Base-by-base conservation (phyloP, 1,284 basidiomycete species). In the Pyrrhoderma noxium region DNA sequence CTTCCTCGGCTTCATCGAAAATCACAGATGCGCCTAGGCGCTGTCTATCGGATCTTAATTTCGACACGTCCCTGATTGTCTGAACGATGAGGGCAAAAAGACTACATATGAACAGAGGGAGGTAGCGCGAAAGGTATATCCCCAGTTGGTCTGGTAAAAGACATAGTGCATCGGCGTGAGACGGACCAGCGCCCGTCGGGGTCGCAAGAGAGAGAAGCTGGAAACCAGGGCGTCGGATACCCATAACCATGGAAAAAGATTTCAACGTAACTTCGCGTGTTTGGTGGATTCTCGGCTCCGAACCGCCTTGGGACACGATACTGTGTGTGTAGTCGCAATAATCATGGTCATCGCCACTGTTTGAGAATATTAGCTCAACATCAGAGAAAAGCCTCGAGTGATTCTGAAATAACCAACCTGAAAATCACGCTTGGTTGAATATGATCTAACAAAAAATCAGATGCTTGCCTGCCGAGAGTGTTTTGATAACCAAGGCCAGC, bases 321-420 rank as follows among this genome's bases (percentile, higher is more conserved):
- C 47, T 62, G 63, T 90, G 86, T 52, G 68, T 70, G 57, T 85
- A 76, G 59, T 90, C 86, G 65, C 91, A 94, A 57, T 90, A 90
- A 62, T 94, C 91, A 57, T 89, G 87, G 66, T 94, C 88, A 64
- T 94, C 90, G 8, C 86, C 92, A 58, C 89, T 91, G 60, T 27
- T 19, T 16, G 23, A 7, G 42, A 27, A 38, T 36, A n/a, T 38
- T 41, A 27, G 37, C 25, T 22, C 31, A 39, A 41, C 16, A 31
- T 13, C 14, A 19, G 7, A n/a, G n/a, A n/a, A n/a, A n/a, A n/a
- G n/a, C n/a, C n/a, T n/a, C n/a, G 16, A 37, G 35, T 37, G 35
- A 52, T 16, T 48, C 43, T 37, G 13, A 22, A 56, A 8, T 47
- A 39, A 45, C 49, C 42, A 41, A 87, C 86, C 83, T 89, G 64